Evolutionary conservation across 2,329 filamentous ascomycete genomes (phyloP).

Genomic region (Diaporthe vaccinii): DNA sequence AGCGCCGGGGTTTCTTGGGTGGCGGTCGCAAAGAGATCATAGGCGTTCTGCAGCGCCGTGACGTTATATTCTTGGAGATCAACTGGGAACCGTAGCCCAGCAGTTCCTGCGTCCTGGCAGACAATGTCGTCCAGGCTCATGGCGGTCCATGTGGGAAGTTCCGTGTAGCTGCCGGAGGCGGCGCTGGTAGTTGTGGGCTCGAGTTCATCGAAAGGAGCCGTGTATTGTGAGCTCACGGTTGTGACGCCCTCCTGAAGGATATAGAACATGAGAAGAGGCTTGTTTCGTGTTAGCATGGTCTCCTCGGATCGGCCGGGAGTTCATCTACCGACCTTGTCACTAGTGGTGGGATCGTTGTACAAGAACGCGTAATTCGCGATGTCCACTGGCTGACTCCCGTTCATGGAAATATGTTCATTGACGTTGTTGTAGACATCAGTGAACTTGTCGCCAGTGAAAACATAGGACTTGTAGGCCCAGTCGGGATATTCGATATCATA

Average conservation of each 20-base stretch:
- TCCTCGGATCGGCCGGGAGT: background rate
- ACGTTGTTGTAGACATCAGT: conserved; percentile 48
- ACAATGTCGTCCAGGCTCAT: conserved; percentile 11
- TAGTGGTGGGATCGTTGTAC: conserved; percentile 18
- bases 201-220: conserved; percentile 6
- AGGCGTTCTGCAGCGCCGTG: conserved; percentile 51
- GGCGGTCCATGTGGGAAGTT: conserved; percentile 19
- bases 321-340: conserved; percentile 3
- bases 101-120: conserved; percentile 25
- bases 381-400: conserved; percentile 55
- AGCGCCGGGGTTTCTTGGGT: conserved; percentile 48
- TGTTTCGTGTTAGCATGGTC: background rate
- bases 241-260: conserved; percentile 10
- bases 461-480: conserved; percentile 60
- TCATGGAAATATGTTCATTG: conserved; percentile 59
- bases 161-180: conserved; percentile 19
- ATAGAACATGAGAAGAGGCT: conserved; percentile 30
- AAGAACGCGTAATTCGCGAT: conserved; percentile 9
- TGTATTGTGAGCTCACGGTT: background rate
- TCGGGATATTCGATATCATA: conserved; percentile 57
- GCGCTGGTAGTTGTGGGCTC: background rate
- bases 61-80: conserved; percentile 47
- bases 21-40: conserved; percentile 50
- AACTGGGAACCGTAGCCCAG: conserved; percentile 18
- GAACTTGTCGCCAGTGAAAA: conserved; percentile 63